Percentiles rank a stretch among this genome's conserved stretches.
These are phyloP conservation scores for Falciphora oryzae DNA, from an alignment of 2,329 filamentous ascomycete genomes.

Conservation along the genomic window DNA sequence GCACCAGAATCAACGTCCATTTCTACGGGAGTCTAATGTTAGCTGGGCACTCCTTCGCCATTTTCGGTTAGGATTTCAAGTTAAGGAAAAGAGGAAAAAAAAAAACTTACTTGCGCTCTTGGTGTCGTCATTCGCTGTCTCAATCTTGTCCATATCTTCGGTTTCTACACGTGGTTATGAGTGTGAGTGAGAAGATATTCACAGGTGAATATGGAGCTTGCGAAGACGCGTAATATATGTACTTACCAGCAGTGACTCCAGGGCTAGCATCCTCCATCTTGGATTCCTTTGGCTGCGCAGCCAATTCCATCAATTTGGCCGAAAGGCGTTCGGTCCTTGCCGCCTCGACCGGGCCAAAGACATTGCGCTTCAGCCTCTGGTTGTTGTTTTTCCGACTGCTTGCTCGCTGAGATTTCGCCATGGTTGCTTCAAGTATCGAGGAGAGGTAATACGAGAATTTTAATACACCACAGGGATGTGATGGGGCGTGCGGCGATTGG, in stretches of 20 bases:
- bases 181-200: not conserved
- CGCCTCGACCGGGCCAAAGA: constrained; percentile 78
- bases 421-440: constrained; percentile 29
- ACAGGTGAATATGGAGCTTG: not conserved
- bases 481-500: not conserved
- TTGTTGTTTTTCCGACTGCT: constrained; percentile 81
- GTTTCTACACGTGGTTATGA: not conserved
- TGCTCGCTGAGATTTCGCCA: constrained; percentile 84
- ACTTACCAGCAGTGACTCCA: not conserved
- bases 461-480: not conserved
- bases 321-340: constrained; percentile 79
- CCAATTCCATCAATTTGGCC: constrained; percentile 77
- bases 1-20: constrained; percentile 52
- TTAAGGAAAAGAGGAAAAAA: not conserved
- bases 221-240: not conserved
- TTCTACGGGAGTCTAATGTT: constrained; percentile 20
- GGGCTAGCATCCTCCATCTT: constrained; percentile 24
- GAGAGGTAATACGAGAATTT: not conserved
- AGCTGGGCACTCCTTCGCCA: not conserved
- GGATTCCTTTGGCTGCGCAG: constrained; percentile 61
- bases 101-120: constrained; percentile 7
- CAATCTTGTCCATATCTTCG: constrained; percentile 1
- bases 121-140: constrained; percentile 6
- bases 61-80: not conserved
- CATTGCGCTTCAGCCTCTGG: constrained; percentile 67